Percentiles rank a stretch among this genome's conserved stretches.
Conservation (phyloP, 1,139 yeast genomes). For the Kazachstania sp. region DNA sequence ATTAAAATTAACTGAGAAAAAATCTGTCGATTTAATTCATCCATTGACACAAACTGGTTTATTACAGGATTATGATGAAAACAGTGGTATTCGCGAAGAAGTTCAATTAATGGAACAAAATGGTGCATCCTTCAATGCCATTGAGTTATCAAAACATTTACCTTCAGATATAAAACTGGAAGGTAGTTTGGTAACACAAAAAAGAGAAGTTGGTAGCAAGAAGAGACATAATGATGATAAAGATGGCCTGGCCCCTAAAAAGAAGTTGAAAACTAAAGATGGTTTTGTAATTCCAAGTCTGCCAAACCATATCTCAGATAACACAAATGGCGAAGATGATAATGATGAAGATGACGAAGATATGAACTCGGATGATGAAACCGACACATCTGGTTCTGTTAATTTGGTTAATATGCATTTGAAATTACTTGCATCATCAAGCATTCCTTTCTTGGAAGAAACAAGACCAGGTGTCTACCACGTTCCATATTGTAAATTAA, state of each 20-base stretch:
- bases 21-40: constrained; percentile 38
- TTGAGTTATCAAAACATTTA: constrained; percentile 44
- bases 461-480: constrained; percentile 37
- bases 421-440: constrained; percentile 40
- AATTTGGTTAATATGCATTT: constrained; percentile 38
- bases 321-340: constrained; percentile 17
- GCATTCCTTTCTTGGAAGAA: constrained; percentile 42
- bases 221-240: constrained; percentile 18
- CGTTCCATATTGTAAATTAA: constrained; percentile 39
- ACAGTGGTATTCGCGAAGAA: constrained; percentile 33
- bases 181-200: constrained; percentile 38
- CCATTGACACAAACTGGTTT: constrained; percentile 33
- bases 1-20: constrained; percentile 50
- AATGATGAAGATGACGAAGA: constrained; percentile 22
- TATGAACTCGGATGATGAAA: constrained; percentile 25
- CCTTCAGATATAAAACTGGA: constrained; percentile 41
- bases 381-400: constrained; percentile 26
- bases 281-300: constrained; percentile 26
- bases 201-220: constrained; percentile 20
- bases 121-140: constrained; percentile 38
- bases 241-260: constrained; percentile 13
- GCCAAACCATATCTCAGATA: constrained; percentile 17
- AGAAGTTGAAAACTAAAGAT: constrained; percentile 41
- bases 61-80: constrained; percentile 36
- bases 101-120: constrained; percentile 29